phyloP scores from a whole-genome alignment of 1,139 yeast species.

The Suhomyces yuchorum region DNA sequence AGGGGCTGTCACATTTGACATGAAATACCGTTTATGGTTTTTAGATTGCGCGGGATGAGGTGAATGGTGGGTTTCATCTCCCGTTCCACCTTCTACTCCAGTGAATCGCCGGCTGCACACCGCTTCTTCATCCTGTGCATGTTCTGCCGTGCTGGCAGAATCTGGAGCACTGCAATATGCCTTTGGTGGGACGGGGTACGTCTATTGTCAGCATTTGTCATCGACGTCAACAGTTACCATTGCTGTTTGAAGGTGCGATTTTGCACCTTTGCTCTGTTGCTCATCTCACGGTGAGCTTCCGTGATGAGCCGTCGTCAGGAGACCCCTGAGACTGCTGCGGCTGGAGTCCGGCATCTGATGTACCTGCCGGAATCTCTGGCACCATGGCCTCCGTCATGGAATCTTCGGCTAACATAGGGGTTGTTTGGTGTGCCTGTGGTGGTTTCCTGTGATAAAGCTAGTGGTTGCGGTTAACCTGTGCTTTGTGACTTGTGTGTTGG shows the following conservation, averaged over 20 bases:
- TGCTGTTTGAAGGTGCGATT: neutral
- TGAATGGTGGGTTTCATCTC: neutral
- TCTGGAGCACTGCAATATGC: neutral
- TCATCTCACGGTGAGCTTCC: neutral
- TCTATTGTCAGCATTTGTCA: no score
- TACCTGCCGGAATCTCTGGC: neutral
- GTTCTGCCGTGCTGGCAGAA: neutral
- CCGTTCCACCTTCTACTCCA: no score
- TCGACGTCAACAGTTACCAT: neutral
- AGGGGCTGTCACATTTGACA: constrained; percentile 4
- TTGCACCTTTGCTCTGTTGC: neutral
- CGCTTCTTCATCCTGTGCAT: neutral
- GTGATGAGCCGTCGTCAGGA: neutral
- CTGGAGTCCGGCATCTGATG: neutral
- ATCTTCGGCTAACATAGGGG: neutral
- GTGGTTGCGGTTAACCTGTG: neutral
- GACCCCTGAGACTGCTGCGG: neutral
- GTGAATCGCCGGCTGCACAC: neutral
- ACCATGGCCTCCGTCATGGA: neutral
- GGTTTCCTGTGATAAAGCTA: no score
- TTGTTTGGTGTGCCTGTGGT: neutral
- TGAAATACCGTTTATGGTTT: neutral
- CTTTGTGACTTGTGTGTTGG: no score
- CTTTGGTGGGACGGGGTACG: no score
- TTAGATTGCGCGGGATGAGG: neutral